Evolutionary conservation across 2,329 filamentous ascomycete genomes (phyloP), one percentile per base, ranked within the genome.

Genomic region (Pestalotiopsis sp.): DNA sequence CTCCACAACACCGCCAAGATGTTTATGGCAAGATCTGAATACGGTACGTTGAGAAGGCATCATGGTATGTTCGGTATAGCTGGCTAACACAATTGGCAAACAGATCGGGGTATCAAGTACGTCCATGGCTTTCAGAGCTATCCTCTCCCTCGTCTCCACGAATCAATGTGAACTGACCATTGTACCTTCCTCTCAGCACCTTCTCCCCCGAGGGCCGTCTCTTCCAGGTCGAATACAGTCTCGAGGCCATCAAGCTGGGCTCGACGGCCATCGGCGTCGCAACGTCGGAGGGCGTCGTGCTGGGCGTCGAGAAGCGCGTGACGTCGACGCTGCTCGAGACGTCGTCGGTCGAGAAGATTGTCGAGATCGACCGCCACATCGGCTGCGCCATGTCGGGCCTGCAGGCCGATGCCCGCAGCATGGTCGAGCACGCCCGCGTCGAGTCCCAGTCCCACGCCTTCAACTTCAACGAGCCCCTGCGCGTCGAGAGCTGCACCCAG

Each of bases 1-100:
- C 57, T 69, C 67, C 67, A 76, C 75, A 82, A 82, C 73, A 79
- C 82, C 83, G 85, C 80, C 88, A 94, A 86, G 78, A 97, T 97
- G 96, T 99, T 99, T 90, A 98, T 99, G 90, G 95, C 96, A 89
- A 93, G 96, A 86, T 98, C 95, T 81, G 96, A 99, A 95, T 99
- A 99, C 87, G 96, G 95, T 96, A 88, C 86, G 92, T 81, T 79
- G 67, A 73, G 68, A 17, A 17, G 25, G 38, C 25, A 36, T 2
- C 27, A 41, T 13, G 17, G 60, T 41, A 13, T 41, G 60, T 4
- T 23, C 25, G n/a, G 23, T 57, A 38, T 23, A 38, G 41, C 64
- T 58, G 68, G 72, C 63, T 23, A 65, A 66, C 66, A 64, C 49
- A 69, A 20, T 73, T 57, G 63, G 78, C 80, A 83, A 79, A 82